phyloP scores from a whole-genome alignment of 345 rosid species.

The Eucalyptus microcorys region DNA sequence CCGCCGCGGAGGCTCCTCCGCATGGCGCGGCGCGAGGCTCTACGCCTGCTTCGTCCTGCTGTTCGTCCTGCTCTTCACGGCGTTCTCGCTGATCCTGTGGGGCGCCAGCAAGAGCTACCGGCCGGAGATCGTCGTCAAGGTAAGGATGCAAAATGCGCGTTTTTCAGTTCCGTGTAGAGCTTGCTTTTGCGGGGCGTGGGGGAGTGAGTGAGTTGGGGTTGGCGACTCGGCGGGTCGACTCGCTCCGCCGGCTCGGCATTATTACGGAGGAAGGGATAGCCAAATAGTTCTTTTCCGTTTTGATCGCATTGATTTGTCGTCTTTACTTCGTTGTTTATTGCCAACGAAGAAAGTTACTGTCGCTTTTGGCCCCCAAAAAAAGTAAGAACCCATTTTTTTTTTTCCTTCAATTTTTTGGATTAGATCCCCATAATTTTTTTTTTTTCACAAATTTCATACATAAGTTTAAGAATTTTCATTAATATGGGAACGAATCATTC shows the following conservation, averaged over 20 bases:
- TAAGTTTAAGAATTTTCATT: not conserved
- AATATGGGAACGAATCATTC: not conserved
- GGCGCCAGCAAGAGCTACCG: slow-evolving; percentile 68
- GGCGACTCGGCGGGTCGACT: not conserved
- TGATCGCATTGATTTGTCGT: not conserved
- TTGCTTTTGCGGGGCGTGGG: not conserved
- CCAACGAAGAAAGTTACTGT: not conserved
- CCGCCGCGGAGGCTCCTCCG: not conserved
- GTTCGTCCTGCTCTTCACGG: slow-evolving; percentile 42
- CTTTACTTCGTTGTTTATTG: not conserved
- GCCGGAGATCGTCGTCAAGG: slow-evolving; percentile 69
- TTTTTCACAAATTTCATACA: not conserved
- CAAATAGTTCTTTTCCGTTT: not conserved
- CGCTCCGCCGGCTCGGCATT: not conserved
- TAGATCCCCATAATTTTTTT: not conserved
- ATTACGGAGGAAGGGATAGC: not conserved
- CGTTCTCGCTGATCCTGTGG: slow-evolving; percentile 73
- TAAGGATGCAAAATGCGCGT: not conserved
- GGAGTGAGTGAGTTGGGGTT: not conserved
- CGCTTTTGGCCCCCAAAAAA: not conserved
- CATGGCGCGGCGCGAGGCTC: slow-evolving; percentile 30
- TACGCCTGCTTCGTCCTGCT: slow-evolving; percentile 41
- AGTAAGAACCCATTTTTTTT: not conserved
- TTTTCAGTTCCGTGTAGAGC: not conserved
- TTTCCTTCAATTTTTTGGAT: not conserved